Evolutionary conservation across 805 yeast genomes (phyloP), one percentile per base, ranked within the genome.

Genomic region (Wilhelminamyces savonicus): DNA sequence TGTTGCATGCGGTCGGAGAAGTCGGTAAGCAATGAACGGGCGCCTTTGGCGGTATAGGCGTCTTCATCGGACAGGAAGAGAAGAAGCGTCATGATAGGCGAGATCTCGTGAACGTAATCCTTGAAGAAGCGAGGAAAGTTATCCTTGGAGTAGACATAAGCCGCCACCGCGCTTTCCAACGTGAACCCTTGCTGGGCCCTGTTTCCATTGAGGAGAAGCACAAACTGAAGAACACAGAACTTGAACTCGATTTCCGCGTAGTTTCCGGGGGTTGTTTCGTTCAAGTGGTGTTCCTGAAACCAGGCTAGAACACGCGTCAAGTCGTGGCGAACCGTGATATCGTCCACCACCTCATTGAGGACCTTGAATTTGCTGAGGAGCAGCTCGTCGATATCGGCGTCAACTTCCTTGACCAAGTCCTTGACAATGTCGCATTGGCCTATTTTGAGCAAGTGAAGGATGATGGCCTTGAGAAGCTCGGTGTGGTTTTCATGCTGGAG

Each of bases 221-320:
- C 46, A 30, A 55, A 62, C 36, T 63, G 65, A 11, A 63, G 50
- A 45, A 60, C 47, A 41, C 62, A 67, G 37, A 62, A 57, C 37
- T 62, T 62, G 46, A 64, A 58, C 42, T 58, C 63, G n/a, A 56
- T 47, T 30, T 46, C 49, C 13, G 44, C 34, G 30, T 31, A 35
- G 26, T 28, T 29, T 13, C 26, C 14, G 31, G 9, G 23, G 15
- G 28, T 28, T 10, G 37, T 44, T 26, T 46, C 46, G n/a, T n/a
- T n/a, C n/a, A n/a, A n/a, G 29, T 44, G 38, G 30, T 49, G 52
- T 8, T 35, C 32, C 20, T 46, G 32, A 30, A 63, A 48, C 70
- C 70, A 63, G 13, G 34, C 24, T 18, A 63, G 35, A 6, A 61
- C 63, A 24, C 36, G 36, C 4, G 44, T 21, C 16, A 63, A 32